Evolutionary conservation across 208 protist genomes (phyloP).

Genomic region (Leishmania major): DNA sequence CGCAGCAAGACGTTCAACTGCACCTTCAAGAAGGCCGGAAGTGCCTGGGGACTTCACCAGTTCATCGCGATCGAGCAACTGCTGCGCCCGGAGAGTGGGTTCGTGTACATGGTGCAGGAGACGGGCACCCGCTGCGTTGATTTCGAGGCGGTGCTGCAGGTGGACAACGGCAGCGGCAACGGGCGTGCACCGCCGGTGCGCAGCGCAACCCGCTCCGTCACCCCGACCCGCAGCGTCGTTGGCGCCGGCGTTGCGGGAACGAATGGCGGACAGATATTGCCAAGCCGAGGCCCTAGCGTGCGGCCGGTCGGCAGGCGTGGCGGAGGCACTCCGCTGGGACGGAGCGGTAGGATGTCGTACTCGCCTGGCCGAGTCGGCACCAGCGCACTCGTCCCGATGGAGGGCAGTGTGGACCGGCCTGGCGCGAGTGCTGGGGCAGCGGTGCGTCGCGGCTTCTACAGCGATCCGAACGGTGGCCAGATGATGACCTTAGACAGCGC

Average conservation of each 20-base stretch:
- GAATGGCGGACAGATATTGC: conserved; percentile 2
- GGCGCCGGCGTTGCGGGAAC: background rate
- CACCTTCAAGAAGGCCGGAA: conserved; percentile 80
- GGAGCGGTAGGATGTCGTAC: conserved; percentile 19
- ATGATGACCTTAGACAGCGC: conserved; percentile 28
- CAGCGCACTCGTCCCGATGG: conserved; percentile 32
- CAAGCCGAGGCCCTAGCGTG: conserved; percentile 25
- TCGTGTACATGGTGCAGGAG: conserved; percentile 72
- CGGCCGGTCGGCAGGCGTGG: conserved; percentile 13
- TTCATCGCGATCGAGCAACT: conserved; percentile 73
- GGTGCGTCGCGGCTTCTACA: conserved; percentile 17
- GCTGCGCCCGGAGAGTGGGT: conserved; percentile 57
- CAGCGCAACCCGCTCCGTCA: conserved; percentile 33
- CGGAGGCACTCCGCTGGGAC: conserved; percentile 2
- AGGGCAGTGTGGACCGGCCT: conserved; percentile 32
- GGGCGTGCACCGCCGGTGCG: conserved; percentile 38
- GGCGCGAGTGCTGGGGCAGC: conserved; percentile 21
- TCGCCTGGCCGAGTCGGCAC: conserved; percentile 15
- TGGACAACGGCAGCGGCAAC: conserved; percentile 34
- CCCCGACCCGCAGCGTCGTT: conserved; percentile 22
- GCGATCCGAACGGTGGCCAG: conserved; percentile 27
- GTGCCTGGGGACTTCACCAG: conserved; percentile 88
- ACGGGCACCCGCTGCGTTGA: conserved; percentile 66
- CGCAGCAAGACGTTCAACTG: conserved; percentile 87
- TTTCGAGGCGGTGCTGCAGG: conserved; percentile 77